phyloP scores from a whole-genome alignment of 2,329 filamentous ascomycete genomes.

The Xylariaceae sp. region DNA sequence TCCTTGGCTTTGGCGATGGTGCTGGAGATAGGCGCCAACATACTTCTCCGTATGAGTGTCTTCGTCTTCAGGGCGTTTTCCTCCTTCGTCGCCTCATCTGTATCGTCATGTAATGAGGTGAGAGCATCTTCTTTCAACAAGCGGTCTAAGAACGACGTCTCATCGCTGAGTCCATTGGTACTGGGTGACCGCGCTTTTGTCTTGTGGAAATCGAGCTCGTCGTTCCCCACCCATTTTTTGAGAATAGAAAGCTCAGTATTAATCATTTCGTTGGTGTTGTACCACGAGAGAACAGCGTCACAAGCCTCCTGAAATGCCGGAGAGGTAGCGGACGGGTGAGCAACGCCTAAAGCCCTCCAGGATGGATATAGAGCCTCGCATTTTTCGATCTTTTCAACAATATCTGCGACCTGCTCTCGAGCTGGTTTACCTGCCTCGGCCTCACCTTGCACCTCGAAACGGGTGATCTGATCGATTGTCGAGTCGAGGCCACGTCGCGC shows the following conservation, averaged over 20 bases:
- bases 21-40: slow-evolving; percentile 75
- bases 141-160: slow-evolving; percentile 88
- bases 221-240: slow-evolving; percentile 94
- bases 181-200: slow-evolving; percentile 63
- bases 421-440: slow-evolving; percentile 86
- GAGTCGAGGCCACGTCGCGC: slow-evolving; percentile 67
- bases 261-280: slow-evolving; percentile 94
- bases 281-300: slow-evolving; percentile 88
- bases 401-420: slow-evolving; percentile 80
- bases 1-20: slow-evolving; percentile 92
- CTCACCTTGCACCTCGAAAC: slow-evolving; percentile 90
- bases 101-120: slow-evolving; percentile 80
- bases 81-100: slow-evolving; percentile 32
- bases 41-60: slow-evolving; percentile 54
- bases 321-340: slow-evolving; percentile 72
- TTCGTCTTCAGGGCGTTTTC: slow-evolving; percentile 38
- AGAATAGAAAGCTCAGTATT: slow-evolving; percentile 88
- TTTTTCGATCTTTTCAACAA: slow-evolving; percentile 85
- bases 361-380: slow-evolving; percentile 83
- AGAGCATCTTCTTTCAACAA: slow-evolving; percentile 94
- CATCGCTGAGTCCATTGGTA: slow-evolving; percentile 73
- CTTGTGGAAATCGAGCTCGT: slow-evolving; percentile 85
- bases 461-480: slow-evolving; percentile 79
- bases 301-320: slow-evolving; percentile 74
- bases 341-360: slow-evolving; percentile 63